Conservation (phyloP, 257 asterid genomes). For the Leonotis leonurus region DNA sequence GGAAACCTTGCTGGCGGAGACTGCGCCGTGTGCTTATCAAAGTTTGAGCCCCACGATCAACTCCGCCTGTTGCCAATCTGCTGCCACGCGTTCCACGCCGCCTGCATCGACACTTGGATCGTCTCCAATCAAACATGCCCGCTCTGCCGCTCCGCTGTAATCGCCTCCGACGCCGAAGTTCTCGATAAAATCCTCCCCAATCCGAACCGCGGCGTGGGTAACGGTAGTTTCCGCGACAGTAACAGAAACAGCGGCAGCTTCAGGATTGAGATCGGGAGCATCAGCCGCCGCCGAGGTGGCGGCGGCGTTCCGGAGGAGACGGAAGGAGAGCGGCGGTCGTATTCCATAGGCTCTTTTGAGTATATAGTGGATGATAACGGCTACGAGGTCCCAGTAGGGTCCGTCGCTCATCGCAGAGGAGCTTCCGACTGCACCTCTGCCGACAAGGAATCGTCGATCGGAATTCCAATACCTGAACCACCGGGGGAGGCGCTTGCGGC, state of each 20-base stretch:
- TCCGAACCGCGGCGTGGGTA: background rate
- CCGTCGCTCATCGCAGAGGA: slow-evolving; percentile 41
- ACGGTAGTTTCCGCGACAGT: slow-evolving; percentile 14
- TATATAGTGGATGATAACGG: slow-evolving; percentile 59
- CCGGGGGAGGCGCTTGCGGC: slow-evolving; percentile 62
- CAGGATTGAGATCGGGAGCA: slow-evolving; percentile 69
- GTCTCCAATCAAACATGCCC: slow-evolving; percentile 69
- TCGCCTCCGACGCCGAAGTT: slow-evolving; percentile 47
- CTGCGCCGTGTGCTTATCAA: slow-evolving; percentile 83
- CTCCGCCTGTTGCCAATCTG: slow-evolving; percentile 74
- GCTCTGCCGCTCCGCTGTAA: slow-evolving; percentile 72
- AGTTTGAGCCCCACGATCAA: slow-evolving; percentile 60
- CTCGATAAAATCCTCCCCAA: slow-evolving; percentile 37
- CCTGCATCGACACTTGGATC: slow-evolving; percentile 87
- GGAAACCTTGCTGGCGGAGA: slow-evolving; percentile 67
- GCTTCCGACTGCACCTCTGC: slow-evolving; percentile 39
- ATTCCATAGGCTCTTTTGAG: slow-evolving; percentile 76
- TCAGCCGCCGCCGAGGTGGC: slow-evolving; percentile 43
- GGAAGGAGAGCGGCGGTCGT: slow-evolving; percentile 48
- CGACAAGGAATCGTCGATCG: slow-evolving; percentile 55
- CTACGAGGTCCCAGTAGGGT: slow-evolving; percentile 53
- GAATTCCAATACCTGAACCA: slow-evolving; percentile 32
- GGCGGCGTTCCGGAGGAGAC: slow-evolving; percentile 20
- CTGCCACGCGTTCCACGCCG: slow-evolving; percentile 88
- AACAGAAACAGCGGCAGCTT: slow-evolving; percentile 46